Base-by-base conservation (phyloP, 805 yeast species). In the Starmerella scarabaei region DNA sequence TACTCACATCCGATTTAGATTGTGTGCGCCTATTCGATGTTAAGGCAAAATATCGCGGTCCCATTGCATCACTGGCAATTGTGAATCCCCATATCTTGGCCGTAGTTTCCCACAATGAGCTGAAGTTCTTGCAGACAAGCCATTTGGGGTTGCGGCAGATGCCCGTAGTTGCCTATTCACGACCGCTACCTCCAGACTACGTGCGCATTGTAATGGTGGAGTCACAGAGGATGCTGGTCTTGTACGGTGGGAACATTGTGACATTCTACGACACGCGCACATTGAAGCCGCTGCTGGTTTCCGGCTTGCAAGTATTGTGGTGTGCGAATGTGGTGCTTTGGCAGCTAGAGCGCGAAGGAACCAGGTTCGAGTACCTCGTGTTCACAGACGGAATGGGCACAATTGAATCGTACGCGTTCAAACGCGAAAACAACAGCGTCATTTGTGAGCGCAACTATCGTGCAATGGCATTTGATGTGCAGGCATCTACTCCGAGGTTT, bases 331-430 rank as follows among this genome's bases (percentile, higher is more conserved):
- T 33, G 16, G 3, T 27, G 1, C 14, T 44, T 5, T 44, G 48
- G 45, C 29, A 21, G 15, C 36, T 44, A n/a, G 16, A 20, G 4
- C 17, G n/a, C 11, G 15, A 35, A 1, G 45, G 40, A 2, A 28
- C 26, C 3, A 8, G 20, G 8, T 35, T 15, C 18, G 45, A 44
- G 30, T 44, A 44, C 8, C 33, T 44, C 2, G 21, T 44, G 1
- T 34, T 41, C 8, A 17, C 37, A 2, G 41, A 33, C n/a, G 43
- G 43, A 7, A n/a, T 21, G 11, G 36, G 38, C 2, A 17, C 14
- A n/a, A 16, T 44, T 3, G 42, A 41, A 29, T 38, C 48, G 14
- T 44, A 44, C 38, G 19, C 43, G 1, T 23, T 41, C 11, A 14
- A 28, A n/a, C 40, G 48, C 9, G 30, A 35, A 7, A 29, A 37